A percentile compares a stretch with the other conserved stretches of the same genome.
Evolutionary conservation across 116 monocot species (phyloP).

Genomic region (Iris pallida): DNA sequence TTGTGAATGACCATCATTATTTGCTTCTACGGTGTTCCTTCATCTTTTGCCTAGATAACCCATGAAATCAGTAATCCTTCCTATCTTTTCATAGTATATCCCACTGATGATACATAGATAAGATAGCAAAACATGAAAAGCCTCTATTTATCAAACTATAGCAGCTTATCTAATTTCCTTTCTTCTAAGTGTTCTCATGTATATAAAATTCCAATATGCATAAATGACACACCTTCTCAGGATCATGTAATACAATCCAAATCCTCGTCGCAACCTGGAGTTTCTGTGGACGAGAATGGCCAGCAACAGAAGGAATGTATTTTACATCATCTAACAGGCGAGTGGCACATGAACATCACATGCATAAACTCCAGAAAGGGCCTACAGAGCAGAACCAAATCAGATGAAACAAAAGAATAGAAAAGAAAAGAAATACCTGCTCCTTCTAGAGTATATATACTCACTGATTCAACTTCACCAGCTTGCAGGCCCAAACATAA

Average conservation of each 20-base stretch:
- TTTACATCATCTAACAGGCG: constrained; percentile 92
- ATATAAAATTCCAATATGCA: too few species aligned
- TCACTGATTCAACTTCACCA: constrained; percentile 62
- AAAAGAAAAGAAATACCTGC: too few species aligned
- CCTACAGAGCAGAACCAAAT: constrained; percentile 40
- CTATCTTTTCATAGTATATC: too few species aligned
- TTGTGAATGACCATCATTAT: too few species aligned
- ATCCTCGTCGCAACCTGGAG: constrained; percentile 56
- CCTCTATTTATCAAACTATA: too few species aligned
- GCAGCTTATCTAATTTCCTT: too few species aligned
- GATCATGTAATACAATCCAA: constrained; percentile 97
- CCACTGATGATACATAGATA: too few species aligned
- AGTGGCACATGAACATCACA: constrained; percentile 91
- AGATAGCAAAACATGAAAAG: too few species aligned
- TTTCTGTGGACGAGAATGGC: constrained; percentile 56
- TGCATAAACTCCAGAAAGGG: constrained; percentile 85
- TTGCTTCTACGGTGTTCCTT: too few species aligned
- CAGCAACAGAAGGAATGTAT: constrained; percentile 73
- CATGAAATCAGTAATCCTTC: too few species aligned
- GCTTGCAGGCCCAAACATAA: constrained; percentile 76
- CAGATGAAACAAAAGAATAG: background rate
- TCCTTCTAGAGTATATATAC: background rate
- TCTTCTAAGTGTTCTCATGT: too few species aligned
- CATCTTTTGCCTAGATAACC: too few species aligned
- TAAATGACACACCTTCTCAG: constrained; percentile 56